Conservation (phyloP, 1,284 basidiomycete species). For the Phenoliferia sp. region DNA sequence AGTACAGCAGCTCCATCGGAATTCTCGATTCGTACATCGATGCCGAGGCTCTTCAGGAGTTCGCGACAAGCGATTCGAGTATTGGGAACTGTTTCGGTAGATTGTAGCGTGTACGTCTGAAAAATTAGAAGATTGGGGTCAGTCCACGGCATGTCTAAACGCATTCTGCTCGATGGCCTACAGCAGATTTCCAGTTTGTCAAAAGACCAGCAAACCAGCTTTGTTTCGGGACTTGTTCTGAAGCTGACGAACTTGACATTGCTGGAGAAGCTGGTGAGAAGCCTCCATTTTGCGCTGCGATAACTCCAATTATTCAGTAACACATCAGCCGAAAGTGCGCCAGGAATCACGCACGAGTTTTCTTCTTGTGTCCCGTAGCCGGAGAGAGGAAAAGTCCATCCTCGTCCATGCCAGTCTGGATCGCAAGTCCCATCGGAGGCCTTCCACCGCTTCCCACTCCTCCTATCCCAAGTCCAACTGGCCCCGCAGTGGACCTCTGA, state of each 20-base stretch:
- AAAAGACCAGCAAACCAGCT: slow-evolving; percentile 87
- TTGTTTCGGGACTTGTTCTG: slow-evolving; percentile 49
- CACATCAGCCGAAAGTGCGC: not conserved
- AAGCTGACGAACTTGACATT: slow-evolving; percentile 18
- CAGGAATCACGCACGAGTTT: slow-evolving; percentile 21
- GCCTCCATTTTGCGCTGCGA: not conserved
- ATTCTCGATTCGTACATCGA: slow-evolving; percentile 61
- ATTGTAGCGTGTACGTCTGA: slow-evolving; percentile 40
- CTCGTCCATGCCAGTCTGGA: slow-evolving; percentile 14
- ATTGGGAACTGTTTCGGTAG: slow-evolving; percentile 55
- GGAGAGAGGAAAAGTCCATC: slow-evolving; percentile 27
- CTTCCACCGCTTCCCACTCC: not conserved
- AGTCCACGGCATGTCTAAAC: not conserved
- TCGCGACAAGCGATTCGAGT: slow-evolving; percentile 62
- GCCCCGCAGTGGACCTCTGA: not conserved
- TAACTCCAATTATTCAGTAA: not conserved
- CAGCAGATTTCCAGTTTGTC: slow-evolving; percentile 59
- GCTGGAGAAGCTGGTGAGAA: slow-evolving; percentile 17
- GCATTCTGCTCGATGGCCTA: slow-evolving; percentile 1
- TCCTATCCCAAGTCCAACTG: not conserved
- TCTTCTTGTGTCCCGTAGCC: slow-evolving; percentile 23
- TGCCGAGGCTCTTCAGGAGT: slow-evolving; percentile 63
- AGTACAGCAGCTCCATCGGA: slow-evolving; percentile 56
- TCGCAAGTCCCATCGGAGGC: slow-evolving; percentile 9
- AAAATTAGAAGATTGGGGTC: slow-evolving; percentile 49